These are phyloP conservation scores for Acrocalymma vagum DNA, from an alignment of 2,329 filamentous ascomycete genomes.

Conservation along the genomic window DNA sequence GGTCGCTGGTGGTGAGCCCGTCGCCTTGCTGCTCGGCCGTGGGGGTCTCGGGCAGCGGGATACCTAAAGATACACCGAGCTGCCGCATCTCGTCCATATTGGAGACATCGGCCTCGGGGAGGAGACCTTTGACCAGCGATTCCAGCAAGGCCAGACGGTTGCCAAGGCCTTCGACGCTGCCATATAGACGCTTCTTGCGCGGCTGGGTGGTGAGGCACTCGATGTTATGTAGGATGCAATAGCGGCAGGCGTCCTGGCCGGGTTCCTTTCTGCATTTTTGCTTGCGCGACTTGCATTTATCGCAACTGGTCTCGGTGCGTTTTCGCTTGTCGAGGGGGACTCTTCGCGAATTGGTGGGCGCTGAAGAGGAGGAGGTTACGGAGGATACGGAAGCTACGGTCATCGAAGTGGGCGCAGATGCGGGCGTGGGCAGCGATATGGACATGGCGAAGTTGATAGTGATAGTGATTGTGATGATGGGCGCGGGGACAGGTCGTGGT, in stretches of 20 bases:
- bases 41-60: constrained; percentile 45
- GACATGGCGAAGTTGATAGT: not conserved
- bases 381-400: constrained; percentile 6
- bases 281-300: constrained; percentile 58
- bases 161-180: constrained; percentile 53
- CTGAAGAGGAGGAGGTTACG: constrained; percentile 1
- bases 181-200: constrained; percentile 55
- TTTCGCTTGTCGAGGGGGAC: constrained; percentile 56
- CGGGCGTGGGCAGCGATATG: not conserved
- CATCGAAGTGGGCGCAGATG: constrained; percentile 6
- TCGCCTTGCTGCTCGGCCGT: constrained; percentile 24
- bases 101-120: constrained; percentile 54
- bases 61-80: constrained; percentile 49
- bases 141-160: constrained; percentile 53
- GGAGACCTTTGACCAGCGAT: constrained; percentile 54
- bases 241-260: constrained; percentile 50
- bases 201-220: constrained; percentile 54
- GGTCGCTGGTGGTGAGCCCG: constrained; percentile 19
- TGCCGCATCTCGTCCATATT: constrained; percentile 52
- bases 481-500: not conserved
- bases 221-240: constrained; percentile 53
- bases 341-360: constrained; percentile 43
- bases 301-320: constrained; percentile 55
- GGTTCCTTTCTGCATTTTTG: constrained; percentile 54
- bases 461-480: not conserved